Evolutionary conservation across 352 stramenopile genomes (phyloP).

Genomic region (Globisporangium solare): DNA sequence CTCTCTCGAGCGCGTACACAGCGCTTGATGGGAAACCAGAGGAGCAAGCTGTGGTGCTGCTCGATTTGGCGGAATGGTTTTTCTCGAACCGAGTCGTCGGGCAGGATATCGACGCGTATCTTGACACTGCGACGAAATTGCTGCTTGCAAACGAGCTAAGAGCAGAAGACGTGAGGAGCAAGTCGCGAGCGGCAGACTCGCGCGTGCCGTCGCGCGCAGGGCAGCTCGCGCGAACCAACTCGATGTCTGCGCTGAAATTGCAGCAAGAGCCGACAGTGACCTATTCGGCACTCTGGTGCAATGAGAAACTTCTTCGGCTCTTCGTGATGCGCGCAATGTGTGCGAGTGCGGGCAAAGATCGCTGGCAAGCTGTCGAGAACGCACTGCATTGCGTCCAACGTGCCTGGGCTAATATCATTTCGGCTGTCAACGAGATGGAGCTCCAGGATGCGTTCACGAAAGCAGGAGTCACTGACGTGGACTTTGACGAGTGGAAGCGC

Average conservation of each 20-base stretch:
- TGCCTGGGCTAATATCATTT: conserved; percentile 48
- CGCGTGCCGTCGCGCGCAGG: not conserved
- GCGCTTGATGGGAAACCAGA: conserved; percentile 56
- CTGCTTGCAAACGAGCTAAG: conserved; percentile 34
- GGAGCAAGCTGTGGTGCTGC: conserved; percentile 52
- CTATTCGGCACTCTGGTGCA: conserved; percentile 45
- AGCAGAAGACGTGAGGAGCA: not conserved
- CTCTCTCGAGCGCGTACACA: conserved; percentile 46
- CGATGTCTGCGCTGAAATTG: not conserved
- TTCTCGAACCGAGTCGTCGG: conserved; percentile 58
- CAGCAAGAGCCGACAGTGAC: conserved; percentile 4
- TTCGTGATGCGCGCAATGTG: conserved; percentile 43
- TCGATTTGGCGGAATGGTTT: conserved; percentile 87
- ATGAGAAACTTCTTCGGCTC: conserved; percentile 52
- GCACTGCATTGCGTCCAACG: conserved; percentile 41
- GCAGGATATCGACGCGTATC: conserved; percentile 47
- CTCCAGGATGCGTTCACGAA: conserved; percentile 30
- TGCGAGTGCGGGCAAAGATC: conserved; percentile 25
- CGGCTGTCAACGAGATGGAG: conserved; percentile 37
- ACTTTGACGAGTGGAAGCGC: conserved; percentile 65
- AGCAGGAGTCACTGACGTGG: conserved; percentile 15
- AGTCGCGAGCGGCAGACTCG: not conserved
- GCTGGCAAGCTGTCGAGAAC: conserved; percentile 25
- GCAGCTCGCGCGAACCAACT: not conserved
- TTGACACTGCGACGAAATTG: conserved; percentile 46